A percentile compares a stretch with the other conserved stretches of the same genome.
phyloP scores from a whole-genome alignment of 768 basidiomycete genomes.

The Peribolospora kevripleyi region DNA sequence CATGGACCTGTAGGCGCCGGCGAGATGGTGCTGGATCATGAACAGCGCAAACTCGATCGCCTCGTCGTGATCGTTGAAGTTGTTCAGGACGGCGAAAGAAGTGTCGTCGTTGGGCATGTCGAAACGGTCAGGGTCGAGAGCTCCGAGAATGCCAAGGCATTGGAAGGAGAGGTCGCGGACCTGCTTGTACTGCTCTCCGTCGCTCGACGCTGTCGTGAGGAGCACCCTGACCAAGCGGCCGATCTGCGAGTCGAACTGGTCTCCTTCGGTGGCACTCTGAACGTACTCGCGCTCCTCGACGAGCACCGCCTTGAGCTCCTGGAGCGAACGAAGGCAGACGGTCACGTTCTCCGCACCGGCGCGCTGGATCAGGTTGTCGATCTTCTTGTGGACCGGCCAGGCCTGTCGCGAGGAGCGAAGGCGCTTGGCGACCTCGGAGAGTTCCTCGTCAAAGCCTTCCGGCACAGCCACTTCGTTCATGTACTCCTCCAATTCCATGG shows the following conservation, averaged over 20 bases:
- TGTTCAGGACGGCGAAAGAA: slow-evolving; percentile 44
- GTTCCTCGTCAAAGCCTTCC: slow-evolving; percentile 20
- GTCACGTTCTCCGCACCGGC: slow-evolving; percentile 53
- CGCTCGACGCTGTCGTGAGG: slow-evolving; percentile 45
- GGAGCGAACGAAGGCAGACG: slow-evolving; percentile 45
- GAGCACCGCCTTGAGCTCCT: slow-evolving; percentile 49
- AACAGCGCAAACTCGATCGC: slow-evolving; percentile 55
- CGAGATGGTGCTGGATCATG: slow-evolving; percentile 61
- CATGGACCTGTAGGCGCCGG: slow-evolving; percentile 71
- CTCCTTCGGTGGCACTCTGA: slow-evolving; percentile 45
- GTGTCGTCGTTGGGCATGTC: slow-evolving; percentile 37
- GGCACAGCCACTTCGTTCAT: slow-evolving; percentile 61
- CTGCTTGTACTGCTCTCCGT: slow-evolving; percentile 46
- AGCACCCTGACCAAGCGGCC: slow-evolving; percentile 43
- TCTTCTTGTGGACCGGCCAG: slow-evolving; percentile 31
- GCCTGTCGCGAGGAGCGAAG: slow-evolving; percentile 21
- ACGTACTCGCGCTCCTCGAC: slow-evolving; percentile 26
- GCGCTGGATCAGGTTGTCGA: slow-evolving; percentile 48
- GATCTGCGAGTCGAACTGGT: slow-evolving; percentile 55
- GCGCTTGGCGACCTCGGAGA: slow-evolving; percentile 13
- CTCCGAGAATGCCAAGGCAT: slow-evolving; percentile 75
- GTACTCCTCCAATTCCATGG: slow-evolving; percentile 29
- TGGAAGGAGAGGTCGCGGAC: slow-evolving; percentile 54
- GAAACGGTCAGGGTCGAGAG: slow-evolving; percentile 81
- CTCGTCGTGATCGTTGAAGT: slow-evolving; percentile 59